Evolutionary conservation across 2,329 filamentous ascomycete genomes (phyloP), one percentile per base, ranked within the genome.

Genomic region (Hymenoscyphus fraxineus): DNA sequence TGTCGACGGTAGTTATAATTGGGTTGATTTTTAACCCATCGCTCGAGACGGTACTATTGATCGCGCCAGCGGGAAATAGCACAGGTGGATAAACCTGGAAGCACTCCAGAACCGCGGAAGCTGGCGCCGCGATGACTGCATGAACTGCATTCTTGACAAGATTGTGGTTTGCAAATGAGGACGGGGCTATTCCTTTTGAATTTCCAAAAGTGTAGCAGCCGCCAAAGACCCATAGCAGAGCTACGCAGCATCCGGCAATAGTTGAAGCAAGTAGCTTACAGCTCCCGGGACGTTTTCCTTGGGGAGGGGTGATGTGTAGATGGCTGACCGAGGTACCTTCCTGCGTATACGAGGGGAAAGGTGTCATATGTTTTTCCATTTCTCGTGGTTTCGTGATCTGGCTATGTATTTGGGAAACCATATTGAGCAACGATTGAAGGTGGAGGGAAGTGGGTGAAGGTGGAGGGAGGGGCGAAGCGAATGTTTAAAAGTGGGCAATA

Each of bases 41-140:
- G 65, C 68, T 62, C 65, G 69, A 38, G 65, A 73, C 65, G 60
- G 75, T 76, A 60, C 77, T 71, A 69, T 79, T 77, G 66, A 75
- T 75, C 54, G 78, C 65, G 7, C 80, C 79, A 56, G 76, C 68
- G 0, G 83, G 81, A 22, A 80, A 83, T 63, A 86, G 76, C 2
- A 92, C 82, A 1, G 90, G 90, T 69, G 85, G 84, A 60, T 87
- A 84, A 16, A 92, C 85, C 76, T 92, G 84, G 70, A 92, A 88
- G 71, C 87, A 88, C 69, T 89, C 81, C 61, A 90, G 78, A 32
- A 80, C 69, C 16, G 66, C 63, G 7, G 69, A 62, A 3, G 68
- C 66, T 16, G 73, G 61, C 9, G 72, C 58, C 62, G 71, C 62
- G 41, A 73, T 39, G 13, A 72, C 56, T 39, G 69, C 59, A 54